Percentiles rank a stretch among this genome's conserved stretches.
Conservation (phyloP, 106 monocot genomes). For the Platanthera zijinensis region DNA sequence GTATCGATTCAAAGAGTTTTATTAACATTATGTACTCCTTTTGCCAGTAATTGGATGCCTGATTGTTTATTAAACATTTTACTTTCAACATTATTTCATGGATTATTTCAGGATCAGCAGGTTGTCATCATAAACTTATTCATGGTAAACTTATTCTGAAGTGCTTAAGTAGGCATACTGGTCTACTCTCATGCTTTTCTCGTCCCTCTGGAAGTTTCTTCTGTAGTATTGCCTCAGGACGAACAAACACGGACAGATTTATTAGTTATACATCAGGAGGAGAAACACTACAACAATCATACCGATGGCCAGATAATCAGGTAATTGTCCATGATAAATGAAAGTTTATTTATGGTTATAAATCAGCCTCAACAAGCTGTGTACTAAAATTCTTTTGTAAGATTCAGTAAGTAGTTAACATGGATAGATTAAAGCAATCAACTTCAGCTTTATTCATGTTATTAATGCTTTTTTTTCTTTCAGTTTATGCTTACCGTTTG, state of each 20-base stretch:
- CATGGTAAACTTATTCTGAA: background rate
- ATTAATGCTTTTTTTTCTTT: background rate
- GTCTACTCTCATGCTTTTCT: constrained; percentile 7
- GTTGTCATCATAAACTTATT: constrained; percentile 4
- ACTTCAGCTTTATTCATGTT: background rate
- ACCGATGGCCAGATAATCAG: constrained; percentile 47
- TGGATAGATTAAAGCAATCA: background rate
- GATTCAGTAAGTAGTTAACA: background rate
- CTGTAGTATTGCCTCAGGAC: constrained; percentile 16
- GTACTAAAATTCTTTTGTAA: constrained; percentile 1
- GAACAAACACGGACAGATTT: constrained; percentile 19
- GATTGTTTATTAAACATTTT: background rate
- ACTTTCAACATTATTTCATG: background rate
- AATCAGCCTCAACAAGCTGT: background rate
- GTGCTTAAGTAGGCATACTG: constrained; percentile 6
- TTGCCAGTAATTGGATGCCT: background rate
- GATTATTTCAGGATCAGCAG: background rate
- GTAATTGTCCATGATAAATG: constrained; percentile 7
- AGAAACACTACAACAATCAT: constrained; percentile 25
- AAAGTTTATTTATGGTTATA: background rate
- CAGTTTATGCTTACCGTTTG: background rate
- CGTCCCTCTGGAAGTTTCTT: constrained; percentile 14
- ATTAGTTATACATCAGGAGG: constrained; percentile 22
- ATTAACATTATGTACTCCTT: background rate
- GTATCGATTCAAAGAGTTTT: background rate